These are phyloP conservation scores for Hygrophorus russula DNA, from an alignment of 768 basidiomycete species.

Conservation along the genomic window DNA sequence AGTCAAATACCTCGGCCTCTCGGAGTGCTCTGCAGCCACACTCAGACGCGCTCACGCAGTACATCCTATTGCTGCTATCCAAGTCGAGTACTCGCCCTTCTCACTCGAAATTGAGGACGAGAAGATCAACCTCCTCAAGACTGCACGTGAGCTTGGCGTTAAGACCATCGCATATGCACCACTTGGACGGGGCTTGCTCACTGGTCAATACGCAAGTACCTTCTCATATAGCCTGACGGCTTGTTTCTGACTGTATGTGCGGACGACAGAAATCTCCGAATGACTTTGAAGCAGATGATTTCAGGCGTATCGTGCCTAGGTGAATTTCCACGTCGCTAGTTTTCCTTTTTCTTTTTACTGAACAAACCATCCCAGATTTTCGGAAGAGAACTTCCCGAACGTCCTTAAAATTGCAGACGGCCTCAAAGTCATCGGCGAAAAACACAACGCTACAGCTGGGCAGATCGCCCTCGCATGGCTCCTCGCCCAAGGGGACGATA, in stretches of 20 bases:
- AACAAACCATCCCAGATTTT: slow-evolving; percentile 16
- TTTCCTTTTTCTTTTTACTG: slow-evolving; percentile 6
- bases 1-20: slow-evolving; percentile 39
- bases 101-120: slow-evolving; percentile 34
- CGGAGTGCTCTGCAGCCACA: slow-evolving; percentile 34
- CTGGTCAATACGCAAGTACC: slow-evolving; percentile 28
- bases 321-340: slow-evolving; percentile 8
- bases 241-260: neutral
- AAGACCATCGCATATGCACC: slow-evolving; percentile 41
- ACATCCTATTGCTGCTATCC: slow-evolving; percentile 38
- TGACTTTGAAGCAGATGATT: slow-evolving; percentile 29
- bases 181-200: slow-evolving; percentile 40
- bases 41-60: slow-evolving; percentile 39
- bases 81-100: slow-evolving; percentile 43
- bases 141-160: slow-evolving; percentile 37
- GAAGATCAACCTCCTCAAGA: slow-evolving; percentile 27
- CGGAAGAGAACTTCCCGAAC: slow-evolving; percentile 35
- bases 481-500: slow-evolving; percentile 32
- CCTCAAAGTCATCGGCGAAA: slow-evolving; percentile 17
- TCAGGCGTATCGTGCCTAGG: slow-evolving; percentile 24
- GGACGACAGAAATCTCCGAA: slow-evolving; percentile 21
- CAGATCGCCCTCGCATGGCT: slow-evolving; percentile 43
- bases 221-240: slow-evolving; percentile 11
- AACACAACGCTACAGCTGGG: slow-evolving; percentile 6
- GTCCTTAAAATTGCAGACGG: slow-evolving; percentile 30